Evolutionary conservation across 1,284 basidiomycete genomes (phyloP), one percentile per base, ranked within the genome.

Genomic region (Ganoderma multipileum): DNA sequence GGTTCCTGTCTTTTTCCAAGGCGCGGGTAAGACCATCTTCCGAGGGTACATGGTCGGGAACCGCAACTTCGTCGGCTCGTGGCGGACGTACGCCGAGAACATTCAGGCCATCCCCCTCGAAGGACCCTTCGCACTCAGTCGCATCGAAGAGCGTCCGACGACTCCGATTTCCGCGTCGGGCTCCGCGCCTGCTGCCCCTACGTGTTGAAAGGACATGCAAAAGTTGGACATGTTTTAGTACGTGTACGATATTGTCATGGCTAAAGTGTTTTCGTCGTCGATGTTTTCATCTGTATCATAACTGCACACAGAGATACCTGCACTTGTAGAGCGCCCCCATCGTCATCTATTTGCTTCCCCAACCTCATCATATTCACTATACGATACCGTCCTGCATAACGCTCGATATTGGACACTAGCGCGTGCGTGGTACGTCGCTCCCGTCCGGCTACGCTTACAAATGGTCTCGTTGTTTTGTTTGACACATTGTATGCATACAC

Each of bases 21-120:
- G 73, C 71, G 18, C 64, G 54, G 52, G 75, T 57, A 76, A 82
- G 12, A 83, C 85, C 76, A 83, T 93, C 62, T 89, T 93, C 73
- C 90, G 88, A 42, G 91, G 91, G 2, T 93, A 92, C 75, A 70
- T 93, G 57, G 83, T 89, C 16, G 90, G 87, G 0, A 85, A 85
- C 16, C 80, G 85, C 71, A 91, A 86, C 67, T 86, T 93, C 71
- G 89, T 91, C 16, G 92, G 91, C 9, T 89, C 87, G 65, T 93
- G 91, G 91, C 83, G 91, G 26, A 78, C 78, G 30, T 77, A 72
- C 72, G 75, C 76, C n/a, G 50, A 84, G 83, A 30, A 85, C 81
- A 52, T 85, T 16, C 62, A 72, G 44, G 74, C 76, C 23, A 75
- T 81, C n/a, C 78, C 80, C 28, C 76, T 86, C 79, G 91, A 91